Evolutionary conservation across 2,329 filamentous ascomycete genomes (phyloP), one percentile per base, ranked within the genome.

Genomic region (Alternaria consortialis): DNA sequence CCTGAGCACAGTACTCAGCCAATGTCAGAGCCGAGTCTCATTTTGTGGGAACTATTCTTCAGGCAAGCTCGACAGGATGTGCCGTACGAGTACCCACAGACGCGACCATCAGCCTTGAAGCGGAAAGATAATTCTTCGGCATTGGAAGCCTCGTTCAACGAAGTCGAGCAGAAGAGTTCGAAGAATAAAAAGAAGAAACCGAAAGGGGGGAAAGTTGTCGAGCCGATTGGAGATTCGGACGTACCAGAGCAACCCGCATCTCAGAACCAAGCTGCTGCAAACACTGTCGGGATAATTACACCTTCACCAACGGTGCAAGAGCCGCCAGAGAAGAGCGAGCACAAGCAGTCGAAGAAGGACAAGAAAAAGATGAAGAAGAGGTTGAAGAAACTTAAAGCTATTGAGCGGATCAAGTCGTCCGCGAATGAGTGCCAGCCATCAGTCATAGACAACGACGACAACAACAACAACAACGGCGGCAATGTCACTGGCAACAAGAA

Each of bases 151-250:
- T 8, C 13, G 7, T 13, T 27, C 8, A 13, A 50, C 15, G 32
- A 31, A 31, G 25, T n/a, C 13, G 32, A 36, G 13, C 13, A 50
- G 23, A 50, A 50, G 23, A 50, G 25, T 17, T 34, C 32, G 46
- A 50, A 50, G 31, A 50, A 12, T 8, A 42, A 37, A 25, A 50
- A 36, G 46, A 50, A 50, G 46, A 50, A 25, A 7, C n/a, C 46
- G 5, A 50, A 36, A 20, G 15, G 23, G 6, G 20, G 20, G 12
- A 27, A 20, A 7, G 20, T 15, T 36, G 32, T 36, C 20, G 13
- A 25, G 34, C 34, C 9, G 31, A 32, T 23, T 20, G 9, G 27
- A 17, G 13, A 25, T 9, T 12, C 15, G 4, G 8, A 4, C 31
- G 4, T 46, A 12, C 15, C n/a, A 31, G 17, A 31, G 27, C 25